phyloP scores from a whole-genome alignment of 805 yeast genomes.

The Kuraishia borneana region DNA sequence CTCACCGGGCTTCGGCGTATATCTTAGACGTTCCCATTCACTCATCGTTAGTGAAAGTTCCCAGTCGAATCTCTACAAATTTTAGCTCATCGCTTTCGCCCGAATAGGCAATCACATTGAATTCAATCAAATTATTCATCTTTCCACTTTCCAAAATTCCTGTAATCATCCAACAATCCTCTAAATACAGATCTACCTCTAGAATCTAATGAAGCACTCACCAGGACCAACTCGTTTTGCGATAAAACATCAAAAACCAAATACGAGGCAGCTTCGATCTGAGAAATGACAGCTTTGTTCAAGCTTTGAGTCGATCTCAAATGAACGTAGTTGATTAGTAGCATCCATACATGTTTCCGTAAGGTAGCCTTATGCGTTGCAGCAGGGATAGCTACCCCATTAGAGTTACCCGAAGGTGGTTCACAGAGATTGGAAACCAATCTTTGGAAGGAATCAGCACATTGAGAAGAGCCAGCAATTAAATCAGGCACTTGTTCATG shows the following conservation, averaged over 20 bases:
- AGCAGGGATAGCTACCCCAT: conserved; percentile 40
- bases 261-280: conserved; percentile 45
- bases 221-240: conserved; percentile 46
- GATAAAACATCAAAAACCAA: conserved; percentile 62
- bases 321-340: conserved; percentile 49
- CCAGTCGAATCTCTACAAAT: too few species aligned
- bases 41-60: too few species aligned
- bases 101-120: too few species aligned
- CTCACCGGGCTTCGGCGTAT: conserved; percentile 33
- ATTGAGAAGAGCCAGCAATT: conserved; percentile 12
- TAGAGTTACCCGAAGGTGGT: conserved; percentile 34
- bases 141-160: conserved; percentile 3
- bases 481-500: conserved; percentile 6
- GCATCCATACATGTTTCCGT: conserved; percentile 49
- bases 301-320: conserved; percentile 15
- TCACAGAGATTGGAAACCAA: conserved; percentile 63
- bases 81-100: too few species aligned
- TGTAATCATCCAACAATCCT: conserved; percentile 57
- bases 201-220: conserved; percentile 55
- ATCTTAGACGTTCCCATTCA: conserved; percentile 20
- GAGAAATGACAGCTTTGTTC: conserved; percentile 34
- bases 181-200: conserved; percentile 62
- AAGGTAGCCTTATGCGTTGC: conserved; percentile 46
- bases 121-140: too few species aligned
- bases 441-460: conserved; percentile 44